Conservation (phyloP, 257 asterid genomes). For the Fraxinus quadrangulata region DNA sequence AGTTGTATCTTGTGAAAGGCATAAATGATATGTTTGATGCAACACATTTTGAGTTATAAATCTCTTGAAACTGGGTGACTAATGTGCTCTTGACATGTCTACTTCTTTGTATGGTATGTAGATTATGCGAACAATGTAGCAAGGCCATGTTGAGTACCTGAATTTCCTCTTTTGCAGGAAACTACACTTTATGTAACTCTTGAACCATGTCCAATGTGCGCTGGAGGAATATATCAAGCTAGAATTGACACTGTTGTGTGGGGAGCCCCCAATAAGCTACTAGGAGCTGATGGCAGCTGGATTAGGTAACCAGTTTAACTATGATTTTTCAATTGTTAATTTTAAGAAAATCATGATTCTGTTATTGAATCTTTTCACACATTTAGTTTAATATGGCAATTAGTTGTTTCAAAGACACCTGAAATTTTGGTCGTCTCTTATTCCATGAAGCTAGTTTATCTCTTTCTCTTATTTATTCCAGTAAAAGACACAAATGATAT, state of each 20-base stretch:
- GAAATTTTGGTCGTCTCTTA: background rate
- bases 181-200: conserved; percentile 89
- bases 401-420: conserved; percentile 10
- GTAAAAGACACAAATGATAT: too few relatives aligned
- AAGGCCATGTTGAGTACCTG: conserved; percentile 3
- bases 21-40: background rate
- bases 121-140: background rate
- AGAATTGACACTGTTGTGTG: conserved; percentile 88
- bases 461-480: background rate
- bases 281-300: conserved; percentile 99
- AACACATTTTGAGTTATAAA: background rate
- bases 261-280: conserved; percentile 99
- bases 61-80: background rate
- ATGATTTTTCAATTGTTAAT: background rate
- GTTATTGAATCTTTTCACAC: conserved; percentile 13
- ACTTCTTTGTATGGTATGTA: background rate
- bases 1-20: background rate
- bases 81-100: background rate
- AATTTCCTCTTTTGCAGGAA: conserved; percentile 44
- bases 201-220: conserved; percentile 99
- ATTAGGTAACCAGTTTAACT: conserved; percentile 56
- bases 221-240: conserved; percentile 99
- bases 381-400: conserved; percentile 13
- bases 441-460: background rate
- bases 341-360: too few relatives aligned